A percentile compares a stretch with the other conserved stretches of the same genome.
These are phyloP conservation scores for Diaporthe nobilis DNA, from an alignment of 2,329 filamentous ascomycete species.

Conservation along the genomic window DNA sequence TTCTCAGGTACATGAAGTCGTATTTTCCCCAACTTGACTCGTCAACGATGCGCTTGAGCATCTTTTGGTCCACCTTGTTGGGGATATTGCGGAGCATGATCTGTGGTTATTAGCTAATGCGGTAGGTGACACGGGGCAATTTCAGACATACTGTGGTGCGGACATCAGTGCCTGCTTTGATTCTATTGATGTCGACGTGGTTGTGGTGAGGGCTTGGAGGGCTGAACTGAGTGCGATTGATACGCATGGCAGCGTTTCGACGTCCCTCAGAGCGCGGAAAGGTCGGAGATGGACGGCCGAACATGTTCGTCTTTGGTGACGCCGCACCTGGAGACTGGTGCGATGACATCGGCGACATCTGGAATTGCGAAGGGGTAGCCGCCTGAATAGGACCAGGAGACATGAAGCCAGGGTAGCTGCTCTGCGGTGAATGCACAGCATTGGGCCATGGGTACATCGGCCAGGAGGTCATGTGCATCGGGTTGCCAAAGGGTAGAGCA, in stretches of 20 bases:
- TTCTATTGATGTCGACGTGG: constrained; percentile 72
- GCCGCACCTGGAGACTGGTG: constrained; percentile 44
- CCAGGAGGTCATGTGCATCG: constrained; percentile 30
- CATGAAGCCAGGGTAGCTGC: constrained; percentile 11
- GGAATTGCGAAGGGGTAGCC: constrained; percentile 1
- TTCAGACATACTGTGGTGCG: constrained; percentile 74
- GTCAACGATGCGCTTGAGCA: constrained; percentile 85
- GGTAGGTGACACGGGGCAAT: not conserved
- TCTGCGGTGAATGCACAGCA: constrained; percentile 13
- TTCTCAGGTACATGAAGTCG: constrained; percentile 95
- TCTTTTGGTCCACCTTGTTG: constrained; percentile 85
- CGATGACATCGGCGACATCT: constrained; percentile 45
- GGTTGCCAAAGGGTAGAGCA: not conserved
- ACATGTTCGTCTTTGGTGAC: constrained; percentile 53
- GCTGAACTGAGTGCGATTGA: constrained; percentile 60
- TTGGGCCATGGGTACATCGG: constrained; percentile 29
- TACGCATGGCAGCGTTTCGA: constrained; percentile 64
- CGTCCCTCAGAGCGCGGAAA: constrained; percentile 57
- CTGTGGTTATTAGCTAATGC: constrained; percentile 55
- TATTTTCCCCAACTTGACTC: constrained; percentile 85
- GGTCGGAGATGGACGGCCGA: constrained; percentile 54
- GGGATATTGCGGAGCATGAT: constrained; percentile 97
- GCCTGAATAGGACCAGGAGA: constrained; percentile 19
- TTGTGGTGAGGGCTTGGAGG: constrained; percentile 68
- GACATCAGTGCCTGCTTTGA: constrained; percentile 77